Conservation (phyloP, 2,329 filamentous ascomycete species). For the Leptographium lundbergii region DNA sequence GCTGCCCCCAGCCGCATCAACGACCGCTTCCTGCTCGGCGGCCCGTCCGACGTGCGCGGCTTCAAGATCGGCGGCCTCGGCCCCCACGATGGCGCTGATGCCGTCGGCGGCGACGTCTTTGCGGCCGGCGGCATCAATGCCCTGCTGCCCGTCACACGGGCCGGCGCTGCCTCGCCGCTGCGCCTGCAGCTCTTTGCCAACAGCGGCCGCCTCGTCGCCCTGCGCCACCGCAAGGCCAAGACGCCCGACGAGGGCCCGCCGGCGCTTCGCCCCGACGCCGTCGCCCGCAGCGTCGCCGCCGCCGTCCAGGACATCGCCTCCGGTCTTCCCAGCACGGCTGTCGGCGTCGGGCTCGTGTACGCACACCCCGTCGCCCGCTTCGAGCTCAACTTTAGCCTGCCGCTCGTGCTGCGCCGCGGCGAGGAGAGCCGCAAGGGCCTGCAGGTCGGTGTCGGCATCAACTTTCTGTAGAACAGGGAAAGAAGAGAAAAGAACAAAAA, state of each 20-base stretch:
- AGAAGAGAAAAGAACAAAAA: neutral
- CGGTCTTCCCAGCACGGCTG: conserved; percentile 72
- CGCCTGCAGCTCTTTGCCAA: conserved; percentile 87
- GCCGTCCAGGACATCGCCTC: conserved; percentile 60
- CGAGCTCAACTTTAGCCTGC: conserved; percentile 89
- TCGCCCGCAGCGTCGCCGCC: conserved; percentile 38
- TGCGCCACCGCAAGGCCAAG: conserved; percentile 34
- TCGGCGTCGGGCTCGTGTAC: conserved; percentile 84
- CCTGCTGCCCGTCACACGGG: conserved; percentile 70
- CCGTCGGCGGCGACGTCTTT: conserved; percentile 84
- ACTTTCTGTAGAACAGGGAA: conserved; percentile 56
- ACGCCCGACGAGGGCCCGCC: conserved; percentile 15
- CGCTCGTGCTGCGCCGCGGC: conserved; percentile 65
- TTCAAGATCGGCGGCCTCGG: conserved; percentile 85
- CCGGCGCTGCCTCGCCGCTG: conserved; percentile 71
- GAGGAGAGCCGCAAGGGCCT: conserved; percentile 86
- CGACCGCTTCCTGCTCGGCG: conserved; percentile 89
- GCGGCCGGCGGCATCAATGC: conserved; percentile 80
- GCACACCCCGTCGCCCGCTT: conserved; percentile 88
- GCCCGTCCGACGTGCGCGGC: conserved; percentile 86
- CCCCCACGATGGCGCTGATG: conserved; percentile 72
- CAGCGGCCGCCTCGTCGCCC: conserved; percentile 68
- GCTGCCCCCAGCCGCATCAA: conserved; percentile 68
- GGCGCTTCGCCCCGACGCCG: conserved; percentile 27
- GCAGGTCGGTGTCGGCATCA: conserved; percentile 92